Evolutionary conservation across 148 eudicot genomes (phyloP).

Genomic region (Silene conica): DNA sequence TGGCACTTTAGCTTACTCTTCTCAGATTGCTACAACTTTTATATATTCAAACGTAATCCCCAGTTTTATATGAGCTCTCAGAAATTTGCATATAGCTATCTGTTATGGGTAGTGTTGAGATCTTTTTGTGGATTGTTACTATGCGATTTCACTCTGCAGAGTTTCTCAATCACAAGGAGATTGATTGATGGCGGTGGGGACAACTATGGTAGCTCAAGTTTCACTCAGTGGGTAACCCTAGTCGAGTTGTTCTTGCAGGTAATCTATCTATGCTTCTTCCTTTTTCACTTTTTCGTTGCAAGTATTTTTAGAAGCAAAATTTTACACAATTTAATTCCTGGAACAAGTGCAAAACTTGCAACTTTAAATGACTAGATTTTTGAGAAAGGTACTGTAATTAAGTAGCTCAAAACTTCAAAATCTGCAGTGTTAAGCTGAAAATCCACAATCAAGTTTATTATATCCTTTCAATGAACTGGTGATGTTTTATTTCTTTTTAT

Average conservation of each 20-base stretch:
- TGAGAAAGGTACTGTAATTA: neutral
- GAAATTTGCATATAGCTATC: neutral
- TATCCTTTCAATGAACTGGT: no score
- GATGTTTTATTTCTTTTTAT: no score
- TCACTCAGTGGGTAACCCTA: constrained; percentile 71
- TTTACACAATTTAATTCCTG: constrained; percentile 1
- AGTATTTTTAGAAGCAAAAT: neutral
- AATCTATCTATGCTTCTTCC: neutral
- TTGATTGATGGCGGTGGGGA: constrained; percentile 55
- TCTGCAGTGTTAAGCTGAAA: neutral
- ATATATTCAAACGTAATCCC: neutral
- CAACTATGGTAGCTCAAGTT: constrained; percentile 55
- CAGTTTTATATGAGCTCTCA: neutral
- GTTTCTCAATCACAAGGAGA: constrained; percentile 53
- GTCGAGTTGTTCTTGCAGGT: constrained; percentile 81
- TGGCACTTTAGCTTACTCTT: neutral
- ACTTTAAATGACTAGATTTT: neutral
- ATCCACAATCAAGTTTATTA: no score
- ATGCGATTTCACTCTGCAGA: constrained; percentile 42
- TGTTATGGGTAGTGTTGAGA: neutral
- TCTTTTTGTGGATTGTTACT: constrained; percentile 10
- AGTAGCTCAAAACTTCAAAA: neutral
- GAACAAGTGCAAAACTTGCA: neutral
- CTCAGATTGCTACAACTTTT: neutral
- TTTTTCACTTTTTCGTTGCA: constrained; percentile 8